A percentile compares a stretch with the other conserved stretches of the same genome.
Evolutionary conservation across 208 protist species (phyloP).

Genomic region (Trichomonas tenax): DNA sequence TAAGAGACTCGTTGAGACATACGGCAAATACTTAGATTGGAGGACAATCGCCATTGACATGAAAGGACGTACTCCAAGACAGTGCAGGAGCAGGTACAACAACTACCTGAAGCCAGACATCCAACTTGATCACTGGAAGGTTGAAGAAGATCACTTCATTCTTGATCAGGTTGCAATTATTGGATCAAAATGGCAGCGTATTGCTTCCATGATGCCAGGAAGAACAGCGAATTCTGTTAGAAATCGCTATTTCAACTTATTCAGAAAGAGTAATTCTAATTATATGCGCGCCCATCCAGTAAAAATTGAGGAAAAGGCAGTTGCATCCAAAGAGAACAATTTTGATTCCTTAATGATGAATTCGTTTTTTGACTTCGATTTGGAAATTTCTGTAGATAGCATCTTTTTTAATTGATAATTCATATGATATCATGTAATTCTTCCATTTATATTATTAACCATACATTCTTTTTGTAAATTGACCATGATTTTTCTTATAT

Average conservation of each 20-base stretch:
- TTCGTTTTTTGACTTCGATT: too few relatives aligned
- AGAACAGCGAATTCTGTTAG: not conserved
- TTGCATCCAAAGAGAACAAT: too few relatives aligned
- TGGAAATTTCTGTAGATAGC: too few relatives aligned
- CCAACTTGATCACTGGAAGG: not conserved
- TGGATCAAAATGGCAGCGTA: not conserved
- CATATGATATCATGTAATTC: too few relatives aligned
- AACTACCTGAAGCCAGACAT: not conserved
- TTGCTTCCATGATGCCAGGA: not conserved
- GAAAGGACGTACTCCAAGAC: not conserved
- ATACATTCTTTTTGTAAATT: too few relatives aligned
- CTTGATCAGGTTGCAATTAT: not conserved
- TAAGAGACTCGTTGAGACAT: not conserved
- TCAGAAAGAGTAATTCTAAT: not conserved
- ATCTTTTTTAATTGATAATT: too few relatives aligned
- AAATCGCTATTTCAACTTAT: not conserved
- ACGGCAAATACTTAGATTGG: not conserved
- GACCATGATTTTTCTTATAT: too few relatives aligned
- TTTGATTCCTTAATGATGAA: too few relatives aligned
- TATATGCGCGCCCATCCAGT: too few relatives aligned
- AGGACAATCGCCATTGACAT: not conserved
- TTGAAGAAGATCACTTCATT: not conserved
- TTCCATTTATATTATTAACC: too few relatives aligned
- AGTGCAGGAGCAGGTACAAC: not conserved
- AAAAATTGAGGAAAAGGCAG: too few relatives aligned